Evolutionary conservation across 257 asterid genomes (phyloP).

Genomic region (Solanum dulcamara): DNA sequence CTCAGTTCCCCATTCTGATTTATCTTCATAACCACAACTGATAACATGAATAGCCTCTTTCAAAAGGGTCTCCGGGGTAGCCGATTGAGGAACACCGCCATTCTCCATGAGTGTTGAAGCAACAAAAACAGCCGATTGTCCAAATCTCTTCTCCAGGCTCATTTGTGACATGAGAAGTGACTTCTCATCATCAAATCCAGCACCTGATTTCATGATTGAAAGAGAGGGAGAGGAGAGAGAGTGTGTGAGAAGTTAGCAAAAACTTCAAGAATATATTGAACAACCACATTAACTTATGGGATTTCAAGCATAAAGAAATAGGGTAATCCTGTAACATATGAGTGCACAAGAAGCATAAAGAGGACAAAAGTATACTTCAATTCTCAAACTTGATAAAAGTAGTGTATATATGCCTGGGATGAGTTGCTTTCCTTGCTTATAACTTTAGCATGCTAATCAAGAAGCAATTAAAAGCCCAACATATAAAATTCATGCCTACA

Average conservation of each 20-base stretch:
- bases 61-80: slow-evolving; percentile 82
- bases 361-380: background rate
- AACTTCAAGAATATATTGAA: background rate
- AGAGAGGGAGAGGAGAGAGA: background rate
- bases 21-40: slow-evolving; percentile 99
- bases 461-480: background rate
- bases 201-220: slow-evolving; percentile 31
- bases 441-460: background rate
- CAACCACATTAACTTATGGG: background rate
- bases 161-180: slow-evolving; percentile 85
- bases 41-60: slow-evolving; percentile 99
- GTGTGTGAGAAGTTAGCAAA: background rate
- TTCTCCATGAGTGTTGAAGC: slow-evolving; percentile 96
- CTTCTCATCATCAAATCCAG: slow-evolving; percentile 94
- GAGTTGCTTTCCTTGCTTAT: background rate
- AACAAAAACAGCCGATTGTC: slow-evolving; percentile 93
- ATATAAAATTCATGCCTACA: background rate
- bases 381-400: background rate
- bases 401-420: background rate
- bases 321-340: background rate
- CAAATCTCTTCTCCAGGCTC: slow-evolving; percentile 96
- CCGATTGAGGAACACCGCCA: slow-evolving; percentile 96
- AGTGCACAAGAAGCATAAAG: background rate
- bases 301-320: background rate
- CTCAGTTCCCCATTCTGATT: slow-evolving; percentile 98